Evolutionary conservation across 2,329 filamentous ascomycete species (phyloP).

Genomic region (Colletotrichum melonis): DNA sequence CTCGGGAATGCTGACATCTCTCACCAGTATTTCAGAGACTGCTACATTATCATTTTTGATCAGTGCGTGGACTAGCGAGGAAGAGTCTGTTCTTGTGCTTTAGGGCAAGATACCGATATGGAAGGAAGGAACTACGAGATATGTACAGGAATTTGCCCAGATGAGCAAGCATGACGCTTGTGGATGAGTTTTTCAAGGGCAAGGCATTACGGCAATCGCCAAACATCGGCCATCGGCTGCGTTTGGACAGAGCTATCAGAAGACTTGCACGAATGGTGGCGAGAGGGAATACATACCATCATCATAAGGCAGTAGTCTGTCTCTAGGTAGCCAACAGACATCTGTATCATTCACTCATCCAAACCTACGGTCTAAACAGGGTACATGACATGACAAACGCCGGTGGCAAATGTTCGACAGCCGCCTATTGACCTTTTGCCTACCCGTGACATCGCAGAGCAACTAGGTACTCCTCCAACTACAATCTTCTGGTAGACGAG

Average conservation of each 20-base stretch:
- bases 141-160: not conserved
- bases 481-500: no score
- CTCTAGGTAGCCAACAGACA: not conserved
- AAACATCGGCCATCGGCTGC: not conserved
- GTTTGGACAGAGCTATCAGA: not conserved
- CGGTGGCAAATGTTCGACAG: no score
- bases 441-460: not conserved
- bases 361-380: not conserved
- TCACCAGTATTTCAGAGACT: not conserved
- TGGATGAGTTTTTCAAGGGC: not conserved
- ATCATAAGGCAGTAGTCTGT: not conserved
- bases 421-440: not conserved
- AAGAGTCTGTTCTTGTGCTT: not conserved
- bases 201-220: not conserved
- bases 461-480: no score
- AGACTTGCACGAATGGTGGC: not conserved
- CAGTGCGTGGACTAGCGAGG: not conserved
- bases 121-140: no score
- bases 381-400: no score
- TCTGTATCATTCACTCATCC: not conserved
- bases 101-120: not conserved
- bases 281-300: not conserved
- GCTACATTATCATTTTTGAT: not conserved
- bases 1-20: not conserved
- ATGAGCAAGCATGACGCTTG: not conserved